phyloP scores from a whole-genome alignment of 106 monocot genomes.

The Agapanthus africanus region DNA sequence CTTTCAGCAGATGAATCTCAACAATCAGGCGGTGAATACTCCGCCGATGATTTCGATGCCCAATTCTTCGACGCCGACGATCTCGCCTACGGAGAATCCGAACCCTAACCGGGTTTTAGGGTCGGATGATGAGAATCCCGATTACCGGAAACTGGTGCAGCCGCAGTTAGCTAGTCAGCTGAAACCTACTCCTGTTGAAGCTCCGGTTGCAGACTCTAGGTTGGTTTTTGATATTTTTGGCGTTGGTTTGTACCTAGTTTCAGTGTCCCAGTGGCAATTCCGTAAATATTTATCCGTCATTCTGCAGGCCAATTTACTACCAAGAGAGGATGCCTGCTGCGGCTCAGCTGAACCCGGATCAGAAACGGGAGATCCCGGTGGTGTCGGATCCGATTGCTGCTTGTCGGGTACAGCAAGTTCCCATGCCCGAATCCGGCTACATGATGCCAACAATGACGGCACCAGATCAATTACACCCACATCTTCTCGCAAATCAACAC shows the following conservation, averaged over 20 bases:
- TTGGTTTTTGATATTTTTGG: not conserved
- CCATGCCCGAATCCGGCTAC: not conserved
- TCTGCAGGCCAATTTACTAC: conserved; percentile 9
- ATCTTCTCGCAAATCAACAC: conserved; percentile 14
- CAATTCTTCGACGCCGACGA: conserved; percentile 12
- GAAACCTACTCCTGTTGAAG: conserved; percentile 1
- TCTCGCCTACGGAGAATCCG: conserved; percentile 44
- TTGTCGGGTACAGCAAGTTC: conserved; percentile 10
- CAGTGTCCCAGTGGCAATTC: conserved; percentile 2
- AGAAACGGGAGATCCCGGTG: conserved; percentile 12
- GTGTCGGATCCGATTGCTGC: not conserved
- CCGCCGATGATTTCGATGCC: not conserved
- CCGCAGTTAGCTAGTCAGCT: conserved; percentile 16
- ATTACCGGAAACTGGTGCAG: conserved; percentile 19
- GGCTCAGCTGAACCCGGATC: conserved; percentile 9
- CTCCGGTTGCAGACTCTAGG: conserved; percentile 7
- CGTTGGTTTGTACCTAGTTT: too few species aligned
- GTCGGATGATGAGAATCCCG: conserved; percentile 65
- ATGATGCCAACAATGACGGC: not conserved
- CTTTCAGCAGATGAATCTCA: conserved; percentile 49
- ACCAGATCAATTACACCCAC: conserved; percentile 16
- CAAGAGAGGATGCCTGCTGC: conserved; percentile 1
- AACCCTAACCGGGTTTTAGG: conserved; percentile 24
- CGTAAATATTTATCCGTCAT: not conserved
- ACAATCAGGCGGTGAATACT: conserved; percentile 6